Evolutionary conservation across 2,329 filamentous ascomycete species (phyloP), one percentile per base, ranked within the genome.

Genomic region (Graphilbum fragrans): DNA sequence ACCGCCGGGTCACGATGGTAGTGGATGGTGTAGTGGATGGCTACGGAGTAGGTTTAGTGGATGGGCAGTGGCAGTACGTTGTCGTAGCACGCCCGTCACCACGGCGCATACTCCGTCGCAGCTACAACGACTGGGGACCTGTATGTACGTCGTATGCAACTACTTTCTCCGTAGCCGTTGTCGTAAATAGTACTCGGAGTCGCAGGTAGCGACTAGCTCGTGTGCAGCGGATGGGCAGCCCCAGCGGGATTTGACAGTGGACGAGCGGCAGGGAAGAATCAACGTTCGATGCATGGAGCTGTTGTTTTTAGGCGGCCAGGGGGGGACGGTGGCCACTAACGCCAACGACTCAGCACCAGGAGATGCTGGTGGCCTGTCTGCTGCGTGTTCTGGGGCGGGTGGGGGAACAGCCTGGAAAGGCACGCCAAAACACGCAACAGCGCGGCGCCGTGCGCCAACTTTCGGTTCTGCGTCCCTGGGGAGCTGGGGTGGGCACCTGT

Each of bases 221-320:
- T n/a, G n/a, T n/a, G n/a, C n/a, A 27, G 25, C 25, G 25, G 25
- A 7, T 7, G 7, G 25, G 12, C 25, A 12, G 25, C 25, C 7
- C 25, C 25, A 27, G 25, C 12, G 25, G 25, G 25, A 27, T 10
- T 7, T 5, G 29, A 16, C 12, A 10, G 6, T 7, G 29, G 6
- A 16, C 6, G 8, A 40, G 20, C 41, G 38, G 44, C 39, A 29
- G 33, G 32, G 41, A 41, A 38, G 45, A 47, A 43, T 41, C 47
- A 46, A 47, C 42, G 42, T 44, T 45, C 34, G 41, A 41, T 46
- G 39, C 37, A 35, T 42, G 37, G 41, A 40, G 23, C 25, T 45
- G 35, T 39, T 45, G 45, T 45, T 40, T 45, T 45, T 45, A 45
- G 43, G 46, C 41, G 46, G 42, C 46, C 33, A 18, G 34, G 39